Percentiles rank a stretch among this genome's conserved stretches.
These are phyloP conservation scores for Flaveria floridana DNA, from an alignment of 140 eudicot species.

Conservation along the genomic window DNA sequence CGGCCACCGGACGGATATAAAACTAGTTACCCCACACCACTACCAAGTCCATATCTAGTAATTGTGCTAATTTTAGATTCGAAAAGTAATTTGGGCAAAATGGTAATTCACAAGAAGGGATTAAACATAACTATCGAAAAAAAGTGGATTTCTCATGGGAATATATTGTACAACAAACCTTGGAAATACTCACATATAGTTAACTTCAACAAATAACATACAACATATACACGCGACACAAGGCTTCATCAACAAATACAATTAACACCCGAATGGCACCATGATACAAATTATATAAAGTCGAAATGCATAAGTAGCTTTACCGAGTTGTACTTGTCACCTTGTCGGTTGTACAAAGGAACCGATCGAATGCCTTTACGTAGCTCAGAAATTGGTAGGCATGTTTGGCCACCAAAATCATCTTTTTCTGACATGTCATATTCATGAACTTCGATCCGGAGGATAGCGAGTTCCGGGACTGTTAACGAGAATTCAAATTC, in stretches of 20 bases:
- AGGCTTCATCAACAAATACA: conserved; percentile 10
- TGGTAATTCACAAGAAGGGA: no score
- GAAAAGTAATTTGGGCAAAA: no score
- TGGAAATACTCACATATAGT: conserved; percentile 28
- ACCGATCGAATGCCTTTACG: conserved; percentile 80
- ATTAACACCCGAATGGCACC: not conserved
- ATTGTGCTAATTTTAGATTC: no score
- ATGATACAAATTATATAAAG: conserved; percentile 35
- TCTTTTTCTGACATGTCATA: conserved; percentile 85
- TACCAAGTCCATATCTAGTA: no score
- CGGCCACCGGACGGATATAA: no score
- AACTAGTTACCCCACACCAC: no score
- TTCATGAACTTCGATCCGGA: conserved; percentile 91
- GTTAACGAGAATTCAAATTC: conserved; percentile 63
- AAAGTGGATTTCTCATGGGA: no score
- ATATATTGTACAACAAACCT: conserved; percentile 2
- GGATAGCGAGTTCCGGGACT: conserved; percentile 84
- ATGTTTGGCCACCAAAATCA: conserved; percentile 90
- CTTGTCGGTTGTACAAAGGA: conserved; percentile 61
- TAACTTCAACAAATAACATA: conserved; percentile 21
- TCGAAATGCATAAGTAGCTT: conserved; percentile 87
- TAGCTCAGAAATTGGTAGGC: conserved; percentile 80
- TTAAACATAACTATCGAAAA: no score
- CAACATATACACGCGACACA: conserved; percentile 33
- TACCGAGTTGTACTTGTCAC: conserved; percentile 66